phyloP scores from a whole-genome alignment of 192 early-diverging fungal species.

The Backusella luteola region DNA sequence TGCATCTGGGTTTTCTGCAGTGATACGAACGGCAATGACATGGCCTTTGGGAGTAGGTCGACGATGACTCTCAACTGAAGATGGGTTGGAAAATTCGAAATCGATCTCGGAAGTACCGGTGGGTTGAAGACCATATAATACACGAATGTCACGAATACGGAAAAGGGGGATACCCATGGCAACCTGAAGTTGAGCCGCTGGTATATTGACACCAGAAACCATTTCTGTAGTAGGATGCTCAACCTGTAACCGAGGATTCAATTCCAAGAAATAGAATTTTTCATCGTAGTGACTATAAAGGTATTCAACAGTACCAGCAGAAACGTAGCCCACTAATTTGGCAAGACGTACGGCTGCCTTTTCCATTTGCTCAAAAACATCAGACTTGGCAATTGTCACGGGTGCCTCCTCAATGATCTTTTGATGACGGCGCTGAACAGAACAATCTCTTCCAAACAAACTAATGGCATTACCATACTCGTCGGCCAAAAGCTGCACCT shows the following conservation, averaged over 20 bases:
- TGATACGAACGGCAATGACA: constrained; percentile 97
- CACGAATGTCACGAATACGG: constrained; percentile 92
- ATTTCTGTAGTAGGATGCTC: constrained; percentile 99
- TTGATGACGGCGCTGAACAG: constrained; percentile 96
- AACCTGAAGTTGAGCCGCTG: constrained; percentile 95
- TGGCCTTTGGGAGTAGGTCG: constrained; percentile 94
- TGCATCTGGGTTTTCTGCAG: constrained; percentile 98
- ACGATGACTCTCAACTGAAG: constrained; percentile 82
- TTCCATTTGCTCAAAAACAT: constrained; percentile 88
- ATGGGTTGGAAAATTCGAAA: constrained; percentile 83
- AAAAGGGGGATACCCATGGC: constrained; percentile 98
- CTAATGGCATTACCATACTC: constrained; percentile 97
- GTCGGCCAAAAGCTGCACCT: constrained; percentile 95
- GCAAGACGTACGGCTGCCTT: constrained; percentile 92
- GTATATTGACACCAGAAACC: constrained; percentile 96
- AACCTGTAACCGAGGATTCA: constrained; percentile 97
- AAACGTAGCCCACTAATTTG: constrained; percentile 93
- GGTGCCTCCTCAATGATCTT: constrained; percentile 99
- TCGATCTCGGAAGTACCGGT: constrained; percentile 86
- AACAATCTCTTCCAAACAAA: constrained; percentile 97
- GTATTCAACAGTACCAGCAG: constrained; percentile 96
- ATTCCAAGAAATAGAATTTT: constrained; percentile 92
- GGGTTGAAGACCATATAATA: constrained; percentile 90
- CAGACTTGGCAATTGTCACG: constrained; percentile 77
- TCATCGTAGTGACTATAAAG: constrained; percentile 85